These are phyloP conservation scores for Zarea fungicola DNA, from an alignment of 2,329 filamentous ascomycete species.

Conservation along the genomic window DNA sequence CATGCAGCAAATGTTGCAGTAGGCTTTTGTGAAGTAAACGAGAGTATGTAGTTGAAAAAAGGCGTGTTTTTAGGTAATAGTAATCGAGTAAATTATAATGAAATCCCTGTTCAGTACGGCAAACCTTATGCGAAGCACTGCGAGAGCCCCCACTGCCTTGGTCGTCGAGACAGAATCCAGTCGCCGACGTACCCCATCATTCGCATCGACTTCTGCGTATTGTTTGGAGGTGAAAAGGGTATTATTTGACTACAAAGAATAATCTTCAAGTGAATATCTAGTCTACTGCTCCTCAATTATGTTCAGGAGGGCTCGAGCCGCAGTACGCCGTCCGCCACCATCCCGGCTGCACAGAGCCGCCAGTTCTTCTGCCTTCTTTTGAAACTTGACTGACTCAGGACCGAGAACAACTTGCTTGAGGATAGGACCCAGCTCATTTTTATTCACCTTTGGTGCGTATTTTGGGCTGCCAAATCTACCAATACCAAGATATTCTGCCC, in stretches of 20 bases:
- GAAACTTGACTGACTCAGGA: not conserved
- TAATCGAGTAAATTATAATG: too few relatives aligned
- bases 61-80: too few relatives aligned
- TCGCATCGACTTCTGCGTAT: too few relatives aligned
- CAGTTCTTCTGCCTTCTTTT: not conserved
- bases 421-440: not conserved
- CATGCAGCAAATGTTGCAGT: slow-evolving; percentile 23
- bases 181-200: too few relatives aligned
- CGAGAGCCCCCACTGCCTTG: too few relatives aligned
- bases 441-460: slow-evolving; percentile 5
- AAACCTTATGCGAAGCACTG: too few relatives aligned
- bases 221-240: too few relatives aligned
- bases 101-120: too few relatives aligned
- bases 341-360: not conserved
- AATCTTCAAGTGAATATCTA: not conserved
- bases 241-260: not conserved
- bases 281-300: not conserved
- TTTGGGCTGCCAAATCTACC: slow-evolving; percentile 31
- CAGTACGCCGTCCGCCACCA: not conserved
- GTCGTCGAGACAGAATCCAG: too few relatives aligned
- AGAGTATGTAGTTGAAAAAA: too few relatives aligned
- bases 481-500: slow-evolving; percentile 36
- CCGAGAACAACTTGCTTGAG: slow-evolving; percentile 2
- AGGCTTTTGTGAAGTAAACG: too few relatives aligned
- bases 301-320: not conserved